These are phyloP conservation scores for Chaetomiaceae sp. DNA, from an alignment of 2,329 filamentous ascomycete genomes.

Conservation along the genomic window DNA sequence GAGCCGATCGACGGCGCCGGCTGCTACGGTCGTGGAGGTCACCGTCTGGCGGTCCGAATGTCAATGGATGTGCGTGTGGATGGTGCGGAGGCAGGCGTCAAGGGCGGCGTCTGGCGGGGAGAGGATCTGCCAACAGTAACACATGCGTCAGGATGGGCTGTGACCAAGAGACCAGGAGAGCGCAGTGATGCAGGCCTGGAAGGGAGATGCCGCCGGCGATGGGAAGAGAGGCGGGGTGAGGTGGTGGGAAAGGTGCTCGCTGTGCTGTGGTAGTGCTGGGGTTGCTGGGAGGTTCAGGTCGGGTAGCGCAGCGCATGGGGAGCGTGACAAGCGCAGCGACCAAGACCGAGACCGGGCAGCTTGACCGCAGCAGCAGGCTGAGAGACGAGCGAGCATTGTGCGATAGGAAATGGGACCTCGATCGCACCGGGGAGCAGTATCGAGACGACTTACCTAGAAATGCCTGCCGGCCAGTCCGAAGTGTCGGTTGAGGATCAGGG, in stretches of 20 bases:
- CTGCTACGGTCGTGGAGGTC: conserved; percentile 13
- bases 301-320: conserved; percentile 10
- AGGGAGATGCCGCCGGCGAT: neutral
- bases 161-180: neutral
- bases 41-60: conserved; percentile 16
- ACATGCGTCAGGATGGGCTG: conserved; percentile 11
- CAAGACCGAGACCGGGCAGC: too few relatives aligned
- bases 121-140: conserved; percentile 5
- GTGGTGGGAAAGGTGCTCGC: neutral
- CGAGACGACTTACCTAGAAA: conserved; percentile 34
- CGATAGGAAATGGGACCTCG: conserved; percentile 20
- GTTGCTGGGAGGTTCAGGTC: neutral
- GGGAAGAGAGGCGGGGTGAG: neutral
- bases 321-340: neutral
- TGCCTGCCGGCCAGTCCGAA: conserved; percentile 29
- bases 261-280: neutral
- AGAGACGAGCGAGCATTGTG: conserved; percentile 3
- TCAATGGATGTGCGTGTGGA: conserved; percentile 7
- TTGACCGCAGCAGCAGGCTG: neutral
- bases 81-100: neutral
- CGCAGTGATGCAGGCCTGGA: neutral
- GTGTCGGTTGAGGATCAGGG: conserved; percentile 27
- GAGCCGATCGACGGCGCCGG: conserved; percentile 2
- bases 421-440: conserved; percentile 33
- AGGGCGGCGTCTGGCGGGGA: conserved; percentile 1